Evolutionary conservation across 768 basidiomycete genomes (phyloP).

Genomic region (Cubamyces lactineus): DNA sequence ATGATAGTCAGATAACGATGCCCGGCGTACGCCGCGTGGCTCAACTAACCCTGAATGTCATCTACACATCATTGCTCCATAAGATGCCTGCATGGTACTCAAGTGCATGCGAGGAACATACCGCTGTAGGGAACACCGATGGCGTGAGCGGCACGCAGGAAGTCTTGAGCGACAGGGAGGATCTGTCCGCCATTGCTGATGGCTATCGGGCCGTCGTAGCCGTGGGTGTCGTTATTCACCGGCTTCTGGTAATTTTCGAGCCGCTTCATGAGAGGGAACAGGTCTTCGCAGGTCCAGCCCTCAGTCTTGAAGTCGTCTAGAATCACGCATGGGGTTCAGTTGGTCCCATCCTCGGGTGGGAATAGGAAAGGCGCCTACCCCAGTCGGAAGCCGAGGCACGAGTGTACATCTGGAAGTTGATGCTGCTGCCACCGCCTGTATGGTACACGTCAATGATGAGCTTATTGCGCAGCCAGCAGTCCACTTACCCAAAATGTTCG

Average conservation of each 20-base stretch:
- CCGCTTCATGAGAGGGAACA: slow-evolving; percentile 73
- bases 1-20: neutral
- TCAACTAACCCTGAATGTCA: slow-evolving; percentile 56
- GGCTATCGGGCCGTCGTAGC: slow-evolving; percentile 74
- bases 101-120: slow-evolving; percentile 34
- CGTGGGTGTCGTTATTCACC: slow-evolving; percentile 65
- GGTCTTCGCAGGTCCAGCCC: slow-evolving; percentile 70
- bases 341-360: neutral
- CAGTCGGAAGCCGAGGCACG: slow-evolving; percentile 72
- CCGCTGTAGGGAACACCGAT: slow-evolving; percentile 68
- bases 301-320: slow-evolving; percentile 73
- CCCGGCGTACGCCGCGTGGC: neutral
- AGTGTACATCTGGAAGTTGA: slow-evolving; percentile 83
- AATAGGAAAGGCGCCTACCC: slow-evolving; percentile 43
- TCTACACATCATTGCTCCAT: slow-evolving; percentile 41
- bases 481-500: slow-evolving; percentile 45
- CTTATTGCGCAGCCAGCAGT: neutral
- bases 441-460: neutral
- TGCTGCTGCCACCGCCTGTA: slow-evolving; percentile 44
- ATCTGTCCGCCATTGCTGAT: slow-evolving; percentile 72
- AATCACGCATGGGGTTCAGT: slow-evolving; percentile 4
- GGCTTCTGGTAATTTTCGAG: slow-evolving; percentile 82
- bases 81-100: neutral
- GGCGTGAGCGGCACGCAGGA: slow-evolving; percentile 63
- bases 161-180: slow-evolving; percentile 67